Conservation (phyloP, 1,284 basidiomycete genomes). For the Trichosporon sp. region DNA sequence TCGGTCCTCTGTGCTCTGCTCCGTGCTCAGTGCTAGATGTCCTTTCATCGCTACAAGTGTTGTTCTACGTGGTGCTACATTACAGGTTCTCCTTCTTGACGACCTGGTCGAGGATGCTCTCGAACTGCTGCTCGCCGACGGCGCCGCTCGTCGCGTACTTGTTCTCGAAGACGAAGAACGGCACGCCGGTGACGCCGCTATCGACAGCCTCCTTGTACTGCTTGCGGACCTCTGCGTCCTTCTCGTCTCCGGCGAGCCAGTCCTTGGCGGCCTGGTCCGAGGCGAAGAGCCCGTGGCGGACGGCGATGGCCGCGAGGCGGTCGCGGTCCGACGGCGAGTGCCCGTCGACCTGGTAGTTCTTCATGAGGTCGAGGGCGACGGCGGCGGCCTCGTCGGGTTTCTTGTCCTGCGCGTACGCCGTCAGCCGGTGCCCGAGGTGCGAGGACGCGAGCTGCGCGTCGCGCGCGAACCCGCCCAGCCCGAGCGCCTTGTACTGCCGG, state of each 20-base stretch:
- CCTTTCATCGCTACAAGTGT: not conserved
- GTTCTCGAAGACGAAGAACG: conserved; percentile 49
- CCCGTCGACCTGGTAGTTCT: conserved; percentile 47
- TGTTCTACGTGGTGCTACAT: not conserved
- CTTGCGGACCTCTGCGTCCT: conserved; percentile 34
- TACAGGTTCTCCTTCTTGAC: not conserved
- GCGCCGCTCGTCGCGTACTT: conserved; percentile 49
- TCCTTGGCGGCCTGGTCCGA: conserved; percentile 27
- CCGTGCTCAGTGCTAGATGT: not conserved
- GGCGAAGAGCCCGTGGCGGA: conserved; percentile 43
- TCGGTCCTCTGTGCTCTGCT: not conserved
- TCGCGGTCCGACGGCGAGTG: conserved; percentile 38
- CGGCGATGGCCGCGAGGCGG: conserved; percentile 39
- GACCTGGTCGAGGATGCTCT: conserved; percentile 37
- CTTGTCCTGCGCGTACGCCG: conserved; percentile 29
- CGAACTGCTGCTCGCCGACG: conserved; percentile 51
- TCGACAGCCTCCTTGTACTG: conserved; percentile 31
- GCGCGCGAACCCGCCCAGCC: conserved; percentile 36
- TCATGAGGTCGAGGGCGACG: conserved; percentile 36
- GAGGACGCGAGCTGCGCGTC: conserved; percentile 19
- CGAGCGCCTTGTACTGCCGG: conserved; percentile 36
- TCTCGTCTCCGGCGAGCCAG: conserved; percentile 35
- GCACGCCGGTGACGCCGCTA: conserved; percentile 50
- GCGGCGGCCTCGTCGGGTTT: conserved; percentile 38
- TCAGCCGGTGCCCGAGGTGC: conserved; percentile 46